Base-by-base conservation (phyloP, 2,329 filamentous ascomycete species). In the Podosphaera fusca region DNA sequence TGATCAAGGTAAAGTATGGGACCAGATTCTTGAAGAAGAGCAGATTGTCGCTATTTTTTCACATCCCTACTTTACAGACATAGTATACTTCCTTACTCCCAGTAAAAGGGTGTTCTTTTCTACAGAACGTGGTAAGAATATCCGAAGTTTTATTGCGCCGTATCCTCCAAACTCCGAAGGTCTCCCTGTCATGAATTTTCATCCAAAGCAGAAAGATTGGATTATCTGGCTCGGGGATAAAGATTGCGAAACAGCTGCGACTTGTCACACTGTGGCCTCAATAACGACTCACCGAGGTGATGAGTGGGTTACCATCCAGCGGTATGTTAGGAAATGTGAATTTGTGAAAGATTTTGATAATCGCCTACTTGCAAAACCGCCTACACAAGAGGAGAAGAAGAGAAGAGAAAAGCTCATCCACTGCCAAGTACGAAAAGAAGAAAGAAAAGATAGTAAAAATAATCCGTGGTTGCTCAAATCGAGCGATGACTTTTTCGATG, bases 1-100 rank as follows among this genome's bases (percentile, higher is more conserved):
- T 56, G 81, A 98, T 66, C 90, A 95, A 65, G 92, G 92, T 65
- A 94, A 94, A 71, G 81, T 71, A 1, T 98, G 92, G 90, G 72
- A 80, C 31, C 73, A 75, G 56, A 81, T 82, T 50, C 75, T 94
- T 2, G 74, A 85, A 58, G 79, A 80, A 36, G 80, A 89, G 62
- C 73, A 80, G 2, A 79, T 96, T 58, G 72, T 76, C 50, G 74
- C 72, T 29, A 86, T 98, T 61, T 77, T 84, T 58, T 85, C 84
- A 31, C 87, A 98, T 66, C 75, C 75, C 53, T 85, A 88, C 69
- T 83, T 87, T 69, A 87, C 85, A 64, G 87, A 95, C 65, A 77
- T 82, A 46, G 85, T 92, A 34, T 98, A 86, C 69, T 88, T 98
- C 70, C 74, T 94, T 34, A 94, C 89, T 0, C 69, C 73, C 0